Conservation (phyloP, 2,329 filamentous ascomycete species). For the Beauveria rudraprayagi region DNA sequence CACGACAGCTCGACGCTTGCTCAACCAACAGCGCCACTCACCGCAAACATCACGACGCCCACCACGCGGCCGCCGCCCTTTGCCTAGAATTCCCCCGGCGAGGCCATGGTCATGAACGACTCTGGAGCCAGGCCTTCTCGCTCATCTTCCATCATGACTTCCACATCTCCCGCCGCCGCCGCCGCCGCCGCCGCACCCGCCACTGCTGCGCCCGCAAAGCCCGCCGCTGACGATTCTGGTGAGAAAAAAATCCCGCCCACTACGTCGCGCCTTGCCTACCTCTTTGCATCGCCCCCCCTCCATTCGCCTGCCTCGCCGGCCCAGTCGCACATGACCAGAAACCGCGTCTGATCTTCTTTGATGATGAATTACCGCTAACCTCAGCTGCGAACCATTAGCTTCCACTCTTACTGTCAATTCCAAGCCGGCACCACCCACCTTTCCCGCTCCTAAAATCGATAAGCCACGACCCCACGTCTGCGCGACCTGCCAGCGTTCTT, state of each 20-base stretch:
- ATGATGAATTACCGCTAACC: background rate
- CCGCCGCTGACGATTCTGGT: conserved; percentile 33
- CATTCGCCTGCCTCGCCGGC: background rate
- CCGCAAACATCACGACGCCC: background rate
- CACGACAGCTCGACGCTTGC: conserved; percentile 8
- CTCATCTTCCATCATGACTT: conserved; percentile 30
- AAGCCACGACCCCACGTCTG: conserved; percentile 95
- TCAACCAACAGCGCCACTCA: conserved; percentile 8
- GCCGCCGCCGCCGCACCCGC: conserved; percentile 15
- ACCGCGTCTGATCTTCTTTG: background rate
- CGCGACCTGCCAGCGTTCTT: conserved; percentile 81
- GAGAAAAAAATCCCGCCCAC: conserved; percentile 19
- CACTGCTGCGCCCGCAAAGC: conserved; percentile 1
- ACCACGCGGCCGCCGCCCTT: background rate
- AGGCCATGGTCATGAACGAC: conserved; percentile 34
- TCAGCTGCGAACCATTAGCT: conserved; percentile 22
- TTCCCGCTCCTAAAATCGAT: conserved; percentile 87
- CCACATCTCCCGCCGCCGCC: conserved; percentile 21
- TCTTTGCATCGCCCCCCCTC: background rate
- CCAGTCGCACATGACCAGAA: too few species aligned
- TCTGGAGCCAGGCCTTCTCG: conserved; percentile 29
- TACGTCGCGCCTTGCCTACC: background rate
- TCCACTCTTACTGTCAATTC: conserved; percentile 47
- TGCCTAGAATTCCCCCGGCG: background rate
- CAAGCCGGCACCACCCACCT: conserved; percentile 33